phyloP scores from a whole-genome alignment of 192 early-diverging fungal genomes.

The Backusella tuberculispora region DNA sequence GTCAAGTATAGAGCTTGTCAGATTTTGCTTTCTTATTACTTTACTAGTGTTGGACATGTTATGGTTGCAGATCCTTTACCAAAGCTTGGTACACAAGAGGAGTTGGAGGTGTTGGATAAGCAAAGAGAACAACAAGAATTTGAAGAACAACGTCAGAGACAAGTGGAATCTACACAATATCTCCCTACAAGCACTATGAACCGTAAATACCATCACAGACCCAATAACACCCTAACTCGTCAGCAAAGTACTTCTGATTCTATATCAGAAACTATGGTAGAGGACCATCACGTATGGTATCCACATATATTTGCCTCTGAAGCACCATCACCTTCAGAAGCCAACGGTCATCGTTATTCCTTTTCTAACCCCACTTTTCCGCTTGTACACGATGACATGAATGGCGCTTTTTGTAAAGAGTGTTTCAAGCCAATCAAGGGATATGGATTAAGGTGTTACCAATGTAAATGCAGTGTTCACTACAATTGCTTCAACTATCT shows the following conservation, averaged over 20 bases:
- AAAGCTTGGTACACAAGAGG: slow-evolving; percentile 33
- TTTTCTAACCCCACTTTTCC: neutral
- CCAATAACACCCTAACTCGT: neutral
- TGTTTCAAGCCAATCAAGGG: slow-evolving; percentile 48
- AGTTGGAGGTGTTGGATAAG: slow-evolving; percentile 32
- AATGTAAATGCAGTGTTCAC: slow-evolving; percentile 54
- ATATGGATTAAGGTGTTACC: slow-evolving; percentile 57
- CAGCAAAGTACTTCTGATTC: neutral
- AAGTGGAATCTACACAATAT: slow-evolving; percentile 9
- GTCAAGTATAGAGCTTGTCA: slow-evolving; percentile 41
- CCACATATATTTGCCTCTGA: slow-evolving; percentile 46
- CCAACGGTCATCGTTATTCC: neutral
- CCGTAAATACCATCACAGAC: neutral
- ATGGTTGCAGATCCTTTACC: slow-evolving; percentile 47
- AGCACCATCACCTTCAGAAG: neutral
- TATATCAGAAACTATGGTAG: slow-evolving; percentile 8
- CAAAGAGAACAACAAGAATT: slow-evolving; percentile 24
- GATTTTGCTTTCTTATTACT: slow-evolving; percentile 51
- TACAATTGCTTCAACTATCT: slow-evolving; percentile 51
- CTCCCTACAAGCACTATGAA: slow-evolving; percentile 3
- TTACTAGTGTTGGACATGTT: slow-evolving; percentile 47
- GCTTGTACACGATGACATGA: slow-evolving; percentile 14
- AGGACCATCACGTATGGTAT: slow-evolving; percentile 42
- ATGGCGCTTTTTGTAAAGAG: slow-evolving; percentile 35
- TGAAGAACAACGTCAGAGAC: slow-evolving; percentile 18